Conservation (phyloP, 1,139 yeast genomes). For the Pichia terricola region DNA sequence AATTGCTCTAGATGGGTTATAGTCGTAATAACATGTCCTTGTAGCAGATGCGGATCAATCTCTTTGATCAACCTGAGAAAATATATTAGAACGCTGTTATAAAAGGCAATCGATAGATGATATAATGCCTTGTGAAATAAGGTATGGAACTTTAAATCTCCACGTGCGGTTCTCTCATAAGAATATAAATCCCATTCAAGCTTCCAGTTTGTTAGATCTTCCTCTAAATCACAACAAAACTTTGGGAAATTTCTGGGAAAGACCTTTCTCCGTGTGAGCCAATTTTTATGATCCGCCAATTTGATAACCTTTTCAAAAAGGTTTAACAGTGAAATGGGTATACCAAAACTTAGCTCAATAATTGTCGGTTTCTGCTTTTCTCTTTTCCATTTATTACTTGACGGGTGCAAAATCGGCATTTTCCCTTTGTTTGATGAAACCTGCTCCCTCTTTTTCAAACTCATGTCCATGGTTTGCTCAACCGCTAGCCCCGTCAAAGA, state of each 20-base stretch:
- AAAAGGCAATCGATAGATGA: constrained; percentile 33
- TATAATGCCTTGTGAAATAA: constrained; percentile 33
- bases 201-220: constrained; percentile 37
- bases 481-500: constrained; percentile 14
- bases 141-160: constrained; percentile 20
- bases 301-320: constrained; percentile 38
- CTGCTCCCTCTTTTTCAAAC: constrained; percentile 13
- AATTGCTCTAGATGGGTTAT: constrained; percentile 29
- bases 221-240: constrained; percentile 46
- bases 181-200: constrained; percentile 35
- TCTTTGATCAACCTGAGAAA: constrained; percentile 38
- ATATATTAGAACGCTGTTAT: constrained; percentile 36
- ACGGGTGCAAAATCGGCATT: constrained; percentile 13
- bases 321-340: constrained; percentile 36
- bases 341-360: constrained; percentile 38
- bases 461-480: constrained; percentile 6
- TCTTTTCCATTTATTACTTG: constrained; percentile 3
- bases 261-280: constrained; percentile 35
- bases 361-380: constrained; percentile 14
- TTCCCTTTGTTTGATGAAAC: constrained; percentile 2
- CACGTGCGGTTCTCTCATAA: constrained; percentile 8
- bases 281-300: constrained; percentile 43
- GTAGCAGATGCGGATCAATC: constrained; percentile 27
- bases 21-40: constrained; percentile 28
- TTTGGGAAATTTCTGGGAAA: constrained; percentile 47